Evolutionary conservation across 805 yeast species (phyloP).

Genomic region (Candida easanensis): DNA sequence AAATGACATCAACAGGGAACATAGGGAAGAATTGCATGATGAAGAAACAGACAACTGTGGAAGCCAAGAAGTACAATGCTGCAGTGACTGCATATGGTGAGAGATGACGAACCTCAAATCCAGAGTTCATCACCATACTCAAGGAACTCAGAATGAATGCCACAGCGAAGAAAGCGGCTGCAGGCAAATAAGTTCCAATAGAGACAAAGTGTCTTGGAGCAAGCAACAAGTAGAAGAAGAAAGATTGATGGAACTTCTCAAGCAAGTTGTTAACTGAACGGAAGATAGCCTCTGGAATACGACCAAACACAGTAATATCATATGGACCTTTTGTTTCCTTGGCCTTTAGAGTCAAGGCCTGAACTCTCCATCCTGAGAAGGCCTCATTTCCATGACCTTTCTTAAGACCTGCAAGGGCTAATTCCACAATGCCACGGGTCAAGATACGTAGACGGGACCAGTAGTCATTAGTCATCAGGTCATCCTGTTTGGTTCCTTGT

Average conservation of each 20-base stretch:
- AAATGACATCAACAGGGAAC: slow-evolving; percentile 14
- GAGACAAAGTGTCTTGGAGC: slow-evolving; percentile 82
- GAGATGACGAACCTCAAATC: slow-evolving; percentile 15
- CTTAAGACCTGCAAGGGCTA: slow-evolving; percentile 69
- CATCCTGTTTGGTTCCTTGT: slow-evolving; percentile 52
- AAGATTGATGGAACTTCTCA: slow-evolving; percentile 96
- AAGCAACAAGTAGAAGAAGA: slow-evolving; percentile 83
- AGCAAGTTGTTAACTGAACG: slow-evolving; percentile 87
- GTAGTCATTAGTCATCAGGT: slow-evolving; percentile 47
- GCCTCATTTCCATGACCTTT: slow-evolving; percentile 77
- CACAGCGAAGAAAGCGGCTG: slow-evolving; percentile 70
- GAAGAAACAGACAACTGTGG: slow-evolving; percentile 21
- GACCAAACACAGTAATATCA: slow-evolving; percentile 90
- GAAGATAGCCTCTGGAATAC: slow-evolving; percentile 82
- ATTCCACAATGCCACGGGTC: slow-evolving; percentile 60
- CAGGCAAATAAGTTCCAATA: slow-evolving; percentile 88
- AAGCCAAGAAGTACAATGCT: slow-evolving; percentile 27
- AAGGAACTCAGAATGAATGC: slow-evolving; percentile 69
- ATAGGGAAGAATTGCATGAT: slow-evolving; percentile 20
- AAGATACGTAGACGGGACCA: slow-evolving; percentile 56
- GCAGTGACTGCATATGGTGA: slow-evolving; percentile 1
- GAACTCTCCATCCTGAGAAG: slow-evolving; percentile 95
- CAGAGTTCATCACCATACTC: slow-evolving; percentile 47
- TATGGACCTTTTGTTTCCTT: slow-evolving; percentile 50
- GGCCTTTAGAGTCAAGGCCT: slow-evolving; percentile 80